A percentile compares a stretch with the other conserved stretches of the same genome.
phyloP scores from a whole-genome alignment of 768 basidiomycete genomes.

The Rhizopogon vulgaris region DNA sequence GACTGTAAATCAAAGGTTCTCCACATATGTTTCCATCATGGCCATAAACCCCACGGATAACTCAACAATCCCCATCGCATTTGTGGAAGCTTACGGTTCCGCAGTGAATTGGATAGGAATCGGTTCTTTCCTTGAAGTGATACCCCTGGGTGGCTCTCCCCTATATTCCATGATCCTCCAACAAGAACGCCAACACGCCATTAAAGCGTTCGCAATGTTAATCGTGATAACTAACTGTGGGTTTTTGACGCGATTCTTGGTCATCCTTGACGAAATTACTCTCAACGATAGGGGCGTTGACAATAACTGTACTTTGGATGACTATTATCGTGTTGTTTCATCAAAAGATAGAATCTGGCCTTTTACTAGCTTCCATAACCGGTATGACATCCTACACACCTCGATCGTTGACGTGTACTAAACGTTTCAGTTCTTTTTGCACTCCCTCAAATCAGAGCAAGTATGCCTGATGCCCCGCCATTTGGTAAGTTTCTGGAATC shows the following conservation, averaged over 20 bases:
- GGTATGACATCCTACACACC: background rate
- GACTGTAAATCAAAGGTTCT: background rate
- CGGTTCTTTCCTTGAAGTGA: background rate
- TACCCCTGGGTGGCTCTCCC: background rate
- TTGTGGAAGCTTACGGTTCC: background rate
- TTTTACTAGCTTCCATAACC: constrained; percentile 3
- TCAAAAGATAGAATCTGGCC: background rate
- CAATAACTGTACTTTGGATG: constrained; percentile 3
- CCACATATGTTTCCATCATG: background rate
- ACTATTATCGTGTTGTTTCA: constrained; percentile 1
- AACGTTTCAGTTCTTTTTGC: constrained; percentile 1
- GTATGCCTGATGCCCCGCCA: constrained; percentile 1
- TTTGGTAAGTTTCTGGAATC: background rate
- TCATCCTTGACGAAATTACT: background rate
- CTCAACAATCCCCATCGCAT: constrained; percentile 1
- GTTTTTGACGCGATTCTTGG: background rate
- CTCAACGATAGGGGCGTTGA: background rate
- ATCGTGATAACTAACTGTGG: constrained; percentile 3
- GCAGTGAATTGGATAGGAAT: constrained; percentile 1
- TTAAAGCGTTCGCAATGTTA: constrained; percentile 2
- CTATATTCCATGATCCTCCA: background rate
- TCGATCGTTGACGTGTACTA: background rate
- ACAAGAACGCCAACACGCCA: background rate
- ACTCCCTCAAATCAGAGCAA: constrained; percentile 2
- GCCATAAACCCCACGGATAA: constrained; percentile 2